Percentiles rank a stretch among this genome's conserved stretches.
These are phyloP conservation scores for Plantago rigida DNA, from an alignment of 305 asterid species.

Conservation along the genomic window DNA sequence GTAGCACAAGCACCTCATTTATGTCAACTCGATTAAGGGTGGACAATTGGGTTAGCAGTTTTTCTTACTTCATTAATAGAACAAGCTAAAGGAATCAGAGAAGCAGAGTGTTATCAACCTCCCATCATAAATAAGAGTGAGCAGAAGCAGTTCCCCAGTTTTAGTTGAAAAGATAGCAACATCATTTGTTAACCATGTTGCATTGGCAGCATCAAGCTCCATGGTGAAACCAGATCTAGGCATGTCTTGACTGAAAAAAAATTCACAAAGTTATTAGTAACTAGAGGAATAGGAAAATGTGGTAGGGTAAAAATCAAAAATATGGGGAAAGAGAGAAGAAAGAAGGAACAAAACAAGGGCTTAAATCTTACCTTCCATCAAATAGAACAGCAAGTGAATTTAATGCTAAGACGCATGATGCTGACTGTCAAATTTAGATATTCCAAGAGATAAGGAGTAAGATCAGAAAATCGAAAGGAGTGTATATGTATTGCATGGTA, in stretches of 20 bases:
- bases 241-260: slow-evolving; percentile 66
- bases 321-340: background rate
- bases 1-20: too few relatives aligned
- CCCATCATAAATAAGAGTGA: slow-evolving; percentile 85
- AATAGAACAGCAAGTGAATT: slow-evolving; percentile 68
- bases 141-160: slow-evolving; percentile 85
- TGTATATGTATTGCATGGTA: slow-evolving; percentile 11
- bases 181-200: slow-evolving; percentile 86
- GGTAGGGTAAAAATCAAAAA: too few relatives aligned
- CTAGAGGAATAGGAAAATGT: too few relatives aligned
- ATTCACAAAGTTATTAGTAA: background rate
- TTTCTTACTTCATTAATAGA: background rate
- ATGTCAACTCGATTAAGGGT: too few relatives aligned
- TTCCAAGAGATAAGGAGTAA: slow-evolving; percentile 25
- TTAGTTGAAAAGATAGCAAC: slow-evolving; percentile 89
- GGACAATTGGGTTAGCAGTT: too few relatives aligned
- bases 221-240: slow-evolving; percentile 64
- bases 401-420: slow-evolving; percentile 71
- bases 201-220: slow-evolving; percentile 90
- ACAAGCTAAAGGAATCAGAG: slow-evolving; percentile 12
- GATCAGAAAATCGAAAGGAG: slow-evolving; percentile 19
- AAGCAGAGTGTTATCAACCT: slow-evolving; percentile 43
- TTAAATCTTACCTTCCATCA: slow-evolving; percentile 57
- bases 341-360: slow-evolving; percentile 24
- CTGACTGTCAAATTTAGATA: slow-evolving; percentile 50